Evolutionary conservation across 108 stramenopile genomes (phyloP), one percentile per base, ranked within the genome.

Genomic region (Thalassiosira profunda): DNA sequence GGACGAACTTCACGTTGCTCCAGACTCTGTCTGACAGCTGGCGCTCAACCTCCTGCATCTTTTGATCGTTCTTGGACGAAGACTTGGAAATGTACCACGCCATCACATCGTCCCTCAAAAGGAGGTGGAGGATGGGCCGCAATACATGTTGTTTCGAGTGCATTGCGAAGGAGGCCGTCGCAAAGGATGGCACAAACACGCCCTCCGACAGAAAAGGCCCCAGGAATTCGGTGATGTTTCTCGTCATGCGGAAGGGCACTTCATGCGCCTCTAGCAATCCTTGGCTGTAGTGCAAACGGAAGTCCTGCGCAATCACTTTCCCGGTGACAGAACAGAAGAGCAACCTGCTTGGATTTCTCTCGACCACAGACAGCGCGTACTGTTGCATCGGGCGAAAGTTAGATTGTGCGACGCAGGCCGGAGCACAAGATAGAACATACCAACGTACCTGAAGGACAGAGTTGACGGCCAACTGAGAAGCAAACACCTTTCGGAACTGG

Each of bases 371-470:
- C 62, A 94, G 88, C 18, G 79, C 71, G 70, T 90, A 86, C n/a
- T n/a, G n/a, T n/a, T n/a, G n/a, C n/a, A n/a, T n/a, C n/a, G n/a
- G n/a, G n/a, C n/a, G n/a, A n/a, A n/a, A n/a, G n/a, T n/a, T n/a
- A n/a, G n/a, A n/a, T n/a, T n/a, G n/a, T n/a, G n/a, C n/a, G n/a
- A n/a, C n/a, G n/a, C n/a, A n/a, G n/a, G n/a, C n/a, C n/a, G n/a
- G n/a, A n/a, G n/a, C n/a, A n/a, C n/a, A n/a, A n/a, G n/a, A n/a
- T n/a, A n/a, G n/a, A n/a, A n/a, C n/a, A n/a, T n/a, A n/a, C n/a
- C n/a, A n/a, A n/a, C n/a, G n/a, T n/a, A n/a, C n/a, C 63, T 94
- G 93, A n/a, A 94, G 64, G 17, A 94, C 56, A 23, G 88, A 94
- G 67, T 94, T 90, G 2, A 72, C 60, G 35, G 90, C 90, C 53